Conservation (phyloP, 805 yeast genomes). For the Ogataea dorogensis region DNA sequence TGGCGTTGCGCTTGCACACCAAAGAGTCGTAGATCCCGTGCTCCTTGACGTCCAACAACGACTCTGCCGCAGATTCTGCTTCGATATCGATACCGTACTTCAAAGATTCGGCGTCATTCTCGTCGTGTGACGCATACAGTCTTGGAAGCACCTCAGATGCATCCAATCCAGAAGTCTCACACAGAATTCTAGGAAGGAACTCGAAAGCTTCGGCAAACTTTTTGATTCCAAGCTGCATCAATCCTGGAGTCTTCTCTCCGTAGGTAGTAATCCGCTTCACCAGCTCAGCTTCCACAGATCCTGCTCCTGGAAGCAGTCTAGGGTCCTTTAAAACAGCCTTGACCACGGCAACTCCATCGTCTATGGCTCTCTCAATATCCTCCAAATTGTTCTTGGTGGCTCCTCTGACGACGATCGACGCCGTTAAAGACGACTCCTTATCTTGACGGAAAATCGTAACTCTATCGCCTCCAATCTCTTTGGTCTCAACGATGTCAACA, state of each 20-base stretch:
- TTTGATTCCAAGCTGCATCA: slow-evolving; percentile 90
- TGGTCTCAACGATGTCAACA: slow-evolving; percentile 83
- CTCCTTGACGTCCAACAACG: slow-evolving; percentile 66
- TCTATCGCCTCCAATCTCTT: slow-evolving; percentile 96
- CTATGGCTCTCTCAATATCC: slow-evolving; percentile 95
- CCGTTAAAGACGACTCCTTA: slow-evolving; percentile 65
- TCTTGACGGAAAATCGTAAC: slow-evolving; percentile 91
- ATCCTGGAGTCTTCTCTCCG: slow-evolving; percentile 94
- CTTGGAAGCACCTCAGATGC: slow-evolving; percentile 86
- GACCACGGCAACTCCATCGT: slow-evolving; percentile 91
- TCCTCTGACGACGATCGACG: slow-evolving; percentile 92
- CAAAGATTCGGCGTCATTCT: slow-evolving; percentile 36
- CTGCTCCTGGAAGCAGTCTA: slow-evolving; percentile 90
- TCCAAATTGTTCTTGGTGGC: slow-evolving; percentile 93
- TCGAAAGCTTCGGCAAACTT: slow-evolving; percentile 93
- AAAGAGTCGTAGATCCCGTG: slow-evolving; percentile 77
- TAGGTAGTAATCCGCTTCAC: slow-evolving; percentile 74
- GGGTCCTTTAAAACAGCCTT: slow-evolving; percentile 85
- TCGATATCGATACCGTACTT: slow-evolving; percentile 76
- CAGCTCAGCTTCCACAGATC: slow-evolving; percentile 88
- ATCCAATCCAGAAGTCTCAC: slow-evolving; percentile 93
- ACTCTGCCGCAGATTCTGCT: slow-evolving; percentile 56
- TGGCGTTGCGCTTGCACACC: slow-evolving; percentile 79
- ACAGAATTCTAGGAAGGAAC: slow-evolving; percentile 85
- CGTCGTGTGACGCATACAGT: slow-evolving; percentile 83